Conservation (phyloP, 345 rosid species). For the Dovyalis caffra region DNA sequence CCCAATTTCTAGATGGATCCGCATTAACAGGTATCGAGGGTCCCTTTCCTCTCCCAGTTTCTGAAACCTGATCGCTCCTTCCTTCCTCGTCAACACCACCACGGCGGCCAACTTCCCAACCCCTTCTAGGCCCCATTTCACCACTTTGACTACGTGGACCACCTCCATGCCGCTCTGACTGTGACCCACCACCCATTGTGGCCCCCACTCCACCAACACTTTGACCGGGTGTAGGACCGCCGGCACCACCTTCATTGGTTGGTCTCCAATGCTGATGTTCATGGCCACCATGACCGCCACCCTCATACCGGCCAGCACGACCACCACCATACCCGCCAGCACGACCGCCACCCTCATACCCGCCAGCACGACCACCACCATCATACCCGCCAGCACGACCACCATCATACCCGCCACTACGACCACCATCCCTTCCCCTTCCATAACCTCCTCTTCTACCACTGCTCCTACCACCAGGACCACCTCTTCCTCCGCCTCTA, state of each 20-base stretch:
- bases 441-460: conserved; percentile 10
- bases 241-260: neutral
- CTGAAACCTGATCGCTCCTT: neutral
- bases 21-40: neutral
- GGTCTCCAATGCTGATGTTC: neutral
- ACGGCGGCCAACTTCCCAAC: neutral
- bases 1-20: neutral
- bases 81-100: neutral
- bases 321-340: neutral
- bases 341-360: neutral
- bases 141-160: neutral
- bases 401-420: neutral
- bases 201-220: neutral
- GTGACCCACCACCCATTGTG: neutral
- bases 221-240: neutral
- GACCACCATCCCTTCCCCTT: conserved; percentile 1
- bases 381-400: neutral
- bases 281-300: neutral
- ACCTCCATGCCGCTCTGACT: neutral
- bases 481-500: conserved; percentile 14
- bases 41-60: neutral
- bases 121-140: neutral
- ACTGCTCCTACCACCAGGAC: conserved; percentile 10
- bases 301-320: neutral
- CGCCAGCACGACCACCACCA: neutral